Evolutionary conservation across 441 rosid species (phyloP), one percentile per base, ranked within the genome.

Genomic region (Populus hybrid): DNA sequence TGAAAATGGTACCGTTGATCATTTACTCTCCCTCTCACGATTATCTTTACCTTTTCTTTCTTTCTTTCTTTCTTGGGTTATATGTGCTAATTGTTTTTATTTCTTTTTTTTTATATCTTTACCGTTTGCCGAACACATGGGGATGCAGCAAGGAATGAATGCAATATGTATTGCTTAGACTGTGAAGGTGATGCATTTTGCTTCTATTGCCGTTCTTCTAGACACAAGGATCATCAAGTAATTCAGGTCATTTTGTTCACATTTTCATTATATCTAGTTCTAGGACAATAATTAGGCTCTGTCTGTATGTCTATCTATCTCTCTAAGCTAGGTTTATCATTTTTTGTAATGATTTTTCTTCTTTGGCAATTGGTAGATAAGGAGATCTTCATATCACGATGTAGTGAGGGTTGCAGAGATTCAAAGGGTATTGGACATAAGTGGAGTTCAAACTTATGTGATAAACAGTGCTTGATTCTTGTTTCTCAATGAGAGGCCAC

Each of bases 311-410:
- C 26, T 18, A 2, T n/a, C n/a, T n/a, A n/a, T n/a, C n/a, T n/a
- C n/a, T 50, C 9, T 42, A 42, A 42, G 16, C 5, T 35, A 2
- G 2, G 7, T 63, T 42, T 40, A 24, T 24, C 26, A 1, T 24
- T 24, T 24, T 1, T 24, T 24, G 26, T 28, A 28, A 50, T 70
- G 73, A 66, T 42, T 61, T 12, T n/a, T 70, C 5, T 18, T 69
- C 3, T 18, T 79, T 68, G 32, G 46, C 26, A 2, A 4, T 12
- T 5, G 18, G 5, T 73, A 93, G 97, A 93, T 93, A 83, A 84
- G 97, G 87, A 75, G 94, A 83, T 90, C 94, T 9, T 93, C 97
- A 26, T 93, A 93, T 81, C 97, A 91, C 78, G 88, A 91, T 79
- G 94, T 90, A 6, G 97, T 92, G 78, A 84, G 92, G 79, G 90